phyloP scores from a whole-genome alignment of 2,329 filamentous ascomycete species.

The Geoglossum cookeanum region DNA sequence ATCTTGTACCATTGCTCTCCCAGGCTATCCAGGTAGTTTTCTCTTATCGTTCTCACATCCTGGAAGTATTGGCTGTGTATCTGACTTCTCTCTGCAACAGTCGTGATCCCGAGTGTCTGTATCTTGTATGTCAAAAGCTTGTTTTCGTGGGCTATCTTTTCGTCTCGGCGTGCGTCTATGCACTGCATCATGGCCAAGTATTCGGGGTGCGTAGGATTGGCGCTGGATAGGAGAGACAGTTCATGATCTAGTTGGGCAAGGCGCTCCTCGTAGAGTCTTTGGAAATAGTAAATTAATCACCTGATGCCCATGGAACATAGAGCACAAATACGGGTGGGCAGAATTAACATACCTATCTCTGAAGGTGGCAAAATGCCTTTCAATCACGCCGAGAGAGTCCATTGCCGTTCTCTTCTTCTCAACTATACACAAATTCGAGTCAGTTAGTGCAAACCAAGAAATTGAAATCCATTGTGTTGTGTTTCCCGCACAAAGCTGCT shows the following conservation, averaged over 20 bases:
- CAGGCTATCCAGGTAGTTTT: constrained; percentile 58
- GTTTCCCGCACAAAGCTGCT: neutral
- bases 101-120: constrained; percentile 52
- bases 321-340: too few relatives aligned
- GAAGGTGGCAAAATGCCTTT: constrained; percentile 75
- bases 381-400: constrained; percentile 60
- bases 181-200: constrained; percentile 79
- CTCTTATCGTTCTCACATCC: constrained; percentile 61
- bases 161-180: constrained; percentile 62
- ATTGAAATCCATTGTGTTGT: neutral
- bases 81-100: constrained; percentile 66
- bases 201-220: constrained; percentile 61
- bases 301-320: neutral
- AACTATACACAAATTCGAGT: constrained; percentile 28
- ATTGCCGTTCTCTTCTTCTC: constrained; percentile 63
- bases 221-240: constrained; percentile 37
- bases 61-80: constrained; percentile 86
- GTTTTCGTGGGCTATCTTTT: constrained; percentile 59
- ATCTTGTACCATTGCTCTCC: constrained; percentile 87
- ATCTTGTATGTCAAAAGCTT: constrained; percentile 55
- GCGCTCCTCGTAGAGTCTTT: constrained; percentile 71
- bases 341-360: constrained; percentile 45
- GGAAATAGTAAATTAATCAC: neutral
- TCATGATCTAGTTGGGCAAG: constrained; percentile 60
- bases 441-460: constrained; percentile 7